Percentiles rank a stretch among this genome's conserved stretches.
phyloP scores from a whole-genome alignment of 2,329 filamentous ascomycete genomes.

The Botryotinia globosa region DNA sequence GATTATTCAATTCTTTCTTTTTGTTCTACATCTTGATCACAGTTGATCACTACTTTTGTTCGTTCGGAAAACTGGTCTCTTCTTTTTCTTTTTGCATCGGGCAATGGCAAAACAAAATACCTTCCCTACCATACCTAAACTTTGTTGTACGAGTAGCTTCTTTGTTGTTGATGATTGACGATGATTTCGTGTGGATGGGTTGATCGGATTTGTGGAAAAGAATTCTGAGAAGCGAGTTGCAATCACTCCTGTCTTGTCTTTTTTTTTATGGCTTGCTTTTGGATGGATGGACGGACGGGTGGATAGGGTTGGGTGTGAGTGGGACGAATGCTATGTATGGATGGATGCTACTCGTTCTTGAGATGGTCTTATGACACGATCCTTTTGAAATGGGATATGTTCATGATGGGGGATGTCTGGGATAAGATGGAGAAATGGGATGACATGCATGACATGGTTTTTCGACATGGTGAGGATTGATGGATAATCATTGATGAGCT shows the following conservation, averaged over 20 bases:
- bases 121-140: slow-evolving; percentile 3
- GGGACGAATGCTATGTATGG: slow-evolving; percentile 3
- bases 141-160: slow-evolving; percentile 15
- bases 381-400: background rate
- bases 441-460: background rate
- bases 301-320: background rate
- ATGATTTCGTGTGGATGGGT: slow-evolving; percentile 3
- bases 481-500: slow-evolving; percentile 5
- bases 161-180: slow-evolving; percentile 16
- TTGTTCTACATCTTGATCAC: background rate
- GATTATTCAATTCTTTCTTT: background rate
- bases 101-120: slow-evolving; percentile 7
- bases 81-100: slow-evolving; percentile 2
- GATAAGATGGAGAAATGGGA: slow-evolving; percentile 9
- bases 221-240: background rate
- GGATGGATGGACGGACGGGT: background rate
- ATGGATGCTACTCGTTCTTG: slow-evolving; percentile 4
- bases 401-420: background rate
- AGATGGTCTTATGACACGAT: background rate
- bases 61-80: background rate
- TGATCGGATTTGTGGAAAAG: background rate
- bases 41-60: slow-evolving; percentile 1
- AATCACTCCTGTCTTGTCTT: background rate
- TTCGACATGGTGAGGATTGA: background rate
- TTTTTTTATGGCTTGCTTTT: slow-evolving; percentile 5